Conservation (phyloP, 169 alveolate species). For the Eimeria acervulina region DNA sequence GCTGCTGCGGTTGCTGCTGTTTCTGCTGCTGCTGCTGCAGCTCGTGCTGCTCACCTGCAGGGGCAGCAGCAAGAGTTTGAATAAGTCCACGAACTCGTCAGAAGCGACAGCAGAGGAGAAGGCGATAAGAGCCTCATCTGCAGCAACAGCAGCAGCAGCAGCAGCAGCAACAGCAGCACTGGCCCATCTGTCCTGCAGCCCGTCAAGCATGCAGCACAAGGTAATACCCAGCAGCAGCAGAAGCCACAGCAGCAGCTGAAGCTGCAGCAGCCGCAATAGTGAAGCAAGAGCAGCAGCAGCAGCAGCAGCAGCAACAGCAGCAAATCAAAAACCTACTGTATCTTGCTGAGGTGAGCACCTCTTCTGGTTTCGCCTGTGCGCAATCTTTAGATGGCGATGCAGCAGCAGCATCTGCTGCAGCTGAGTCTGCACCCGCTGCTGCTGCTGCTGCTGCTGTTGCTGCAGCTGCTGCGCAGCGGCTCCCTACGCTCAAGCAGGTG, state of each 20-base stretch:
- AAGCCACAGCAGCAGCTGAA: no score
- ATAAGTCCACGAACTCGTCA: neutral
- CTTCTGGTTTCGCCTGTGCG: constrained; percentile 1
- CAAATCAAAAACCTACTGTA: neutral
- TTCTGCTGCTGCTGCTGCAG: constrained; percentile 44
- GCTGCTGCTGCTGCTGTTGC: constrained; percentile 44
- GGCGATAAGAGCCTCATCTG: neutral
- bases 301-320: neutral
- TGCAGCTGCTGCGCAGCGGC: constrained; percentile 36
- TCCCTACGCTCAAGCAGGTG: constrained; percentile 4
- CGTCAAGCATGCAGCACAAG: no score
- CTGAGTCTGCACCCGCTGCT: neutral
- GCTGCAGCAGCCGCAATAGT: neutral
- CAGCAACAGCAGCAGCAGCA: constrained; percentile 17
- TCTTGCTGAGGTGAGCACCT: neutral
- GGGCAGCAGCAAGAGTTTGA: neutral
- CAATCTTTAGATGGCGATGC: neutral
- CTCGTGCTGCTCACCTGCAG: constrained; percentile 33
- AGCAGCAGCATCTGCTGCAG: constrained; percentile 2
- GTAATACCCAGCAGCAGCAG: no score
- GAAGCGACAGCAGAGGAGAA: neutral
- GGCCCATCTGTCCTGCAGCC: no score
- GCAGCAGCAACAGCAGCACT: constrained; percentile 24
- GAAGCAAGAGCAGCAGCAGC: constrained; percentile 17
- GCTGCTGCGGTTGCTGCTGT: neutral